phyloP scores from a whole-genome alignment of 2,329 filamentous ascomycete genomes.

The Hansfordia pulvinata region DNA sequence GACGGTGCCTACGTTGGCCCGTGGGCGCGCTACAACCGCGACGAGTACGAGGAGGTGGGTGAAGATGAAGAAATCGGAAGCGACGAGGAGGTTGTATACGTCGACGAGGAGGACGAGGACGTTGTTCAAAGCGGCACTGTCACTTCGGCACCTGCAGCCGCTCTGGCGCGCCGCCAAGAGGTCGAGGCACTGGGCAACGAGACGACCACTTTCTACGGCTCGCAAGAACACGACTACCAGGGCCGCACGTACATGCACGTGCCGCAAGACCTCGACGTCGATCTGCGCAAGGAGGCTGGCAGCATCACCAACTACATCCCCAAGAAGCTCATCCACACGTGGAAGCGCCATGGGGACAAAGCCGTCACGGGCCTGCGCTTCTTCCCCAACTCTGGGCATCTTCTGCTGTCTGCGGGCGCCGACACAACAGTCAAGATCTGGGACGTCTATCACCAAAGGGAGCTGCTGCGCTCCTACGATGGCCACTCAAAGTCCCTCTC shows the following conservation, averaged over 20 bases:
- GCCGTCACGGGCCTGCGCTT: conserved; percentile 82
- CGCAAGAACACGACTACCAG: conserved; percentile 78
- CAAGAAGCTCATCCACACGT: conserved; percentile 85
- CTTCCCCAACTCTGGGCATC: conserved; percentile 76
- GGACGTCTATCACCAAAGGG: conserved; percentile 83
- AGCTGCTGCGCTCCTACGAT: conserved; percentile 79
- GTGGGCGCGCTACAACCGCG: conserved; percentile 72
- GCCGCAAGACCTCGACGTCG: conserved; percentile 77
- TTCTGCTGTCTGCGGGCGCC: conserved; percentile 79
- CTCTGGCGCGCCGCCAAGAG: conserved; percentile 41
- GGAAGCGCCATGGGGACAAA: conserved; percentile 69
- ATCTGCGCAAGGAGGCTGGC: conserved; percentile 68
- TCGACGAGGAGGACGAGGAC: conserved; percentile 61
- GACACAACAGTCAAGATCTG: conserved; percentile 88
- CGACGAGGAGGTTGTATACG: conserved; percentile 66
- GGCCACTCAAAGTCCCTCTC: conserved; percentile 86
- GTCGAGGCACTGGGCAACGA: conserved; percentile 54
- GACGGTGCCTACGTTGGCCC: conserved; percentile 83
- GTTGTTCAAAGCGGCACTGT: conserved; percentile 51
- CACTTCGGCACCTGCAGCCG: conserved; percentile 38
- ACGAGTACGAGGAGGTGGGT: conserved; percentile 60
- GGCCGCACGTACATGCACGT: conserved; percentile 97
- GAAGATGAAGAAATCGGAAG: conserved; percentile 65
- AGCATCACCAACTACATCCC: conserved; percentile 83
- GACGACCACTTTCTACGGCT: conserved; percentile 77